These are phyloP conservation scores for Fraxinus ornus DNA, from an alignment of 305 asterid genomes.

Conservation along the genomic window DNA sequence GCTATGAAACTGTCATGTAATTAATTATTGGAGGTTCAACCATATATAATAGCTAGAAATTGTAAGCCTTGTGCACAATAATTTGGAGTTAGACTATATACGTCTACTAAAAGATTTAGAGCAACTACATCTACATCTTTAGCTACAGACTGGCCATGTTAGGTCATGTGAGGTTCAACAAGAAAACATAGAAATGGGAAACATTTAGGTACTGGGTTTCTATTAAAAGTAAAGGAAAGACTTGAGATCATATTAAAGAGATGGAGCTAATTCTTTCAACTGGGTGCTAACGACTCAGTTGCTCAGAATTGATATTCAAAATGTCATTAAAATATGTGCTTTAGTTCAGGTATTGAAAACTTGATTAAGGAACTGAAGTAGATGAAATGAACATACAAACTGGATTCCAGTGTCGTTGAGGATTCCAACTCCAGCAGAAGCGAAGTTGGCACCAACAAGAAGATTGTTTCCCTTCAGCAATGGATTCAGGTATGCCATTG, in stretches of 20 bases:
- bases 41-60: not conserved
- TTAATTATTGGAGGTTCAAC: not conserved
- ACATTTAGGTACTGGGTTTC: not conserved
- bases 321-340: too few species aligned
- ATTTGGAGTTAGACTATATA: not conserved
- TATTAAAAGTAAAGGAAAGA: not conserved
- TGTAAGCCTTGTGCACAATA: not conserved
- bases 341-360: too few species aligned
- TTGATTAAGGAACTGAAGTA: not conserved
- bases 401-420: slow-evolving; percentile 80
- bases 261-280: not conserved
- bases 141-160: not conserved
- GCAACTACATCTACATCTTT: not conserved
- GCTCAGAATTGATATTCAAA: not conserved
- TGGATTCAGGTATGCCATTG: slow-evolving; percentile 62
- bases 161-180: not conserved
- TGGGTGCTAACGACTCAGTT: not conserved
- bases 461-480: slow-evolving; percentile 49
- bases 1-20: not conserved
- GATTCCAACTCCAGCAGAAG: slow-evolving; percentile 79
- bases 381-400: slow-evolving; percentile 46
- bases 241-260: not conserved
- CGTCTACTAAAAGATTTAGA: not conserved
- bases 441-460: slow-evolving; percentile 77
- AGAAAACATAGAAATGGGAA: not conserved